These are phyloP conservation scores for Aureobasidium pullulans DNA, from an alignment of 2,329 filamentous ascomycete species.

Conservation along the genomic window DNA sequence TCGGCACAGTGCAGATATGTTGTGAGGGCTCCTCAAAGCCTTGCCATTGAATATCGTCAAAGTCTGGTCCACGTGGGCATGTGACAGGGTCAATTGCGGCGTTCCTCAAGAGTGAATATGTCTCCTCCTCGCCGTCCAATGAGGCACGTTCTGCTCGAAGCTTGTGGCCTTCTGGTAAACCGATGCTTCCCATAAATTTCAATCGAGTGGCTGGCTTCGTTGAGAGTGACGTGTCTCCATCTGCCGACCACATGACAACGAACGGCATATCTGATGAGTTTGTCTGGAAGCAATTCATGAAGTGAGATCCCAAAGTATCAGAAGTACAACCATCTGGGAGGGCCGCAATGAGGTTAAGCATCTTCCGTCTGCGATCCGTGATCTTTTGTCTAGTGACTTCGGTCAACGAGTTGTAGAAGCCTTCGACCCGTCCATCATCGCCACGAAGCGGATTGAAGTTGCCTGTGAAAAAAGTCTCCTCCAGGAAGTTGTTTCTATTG, in stretches of 20 bases:
- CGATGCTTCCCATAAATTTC: neutral
- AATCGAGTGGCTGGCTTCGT: neutral
- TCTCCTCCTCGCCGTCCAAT: neutral
- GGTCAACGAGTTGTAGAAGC: slow-evolving; percentile 15
- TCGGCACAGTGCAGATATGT: slow-evolving; percentile 1
- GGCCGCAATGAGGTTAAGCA: slow-evolving; percentile 3
- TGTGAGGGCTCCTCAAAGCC: slow-evolving; percentile 19
- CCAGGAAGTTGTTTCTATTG: slow-evolving; percentile 11
- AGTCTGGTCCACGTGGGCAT: neutral
- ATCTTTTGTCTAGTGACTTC: slow-evolving; percentile 16
- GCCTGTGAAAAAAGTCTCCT: slow-evolving; percentile 16
- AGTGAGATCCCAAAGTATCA: neutral
- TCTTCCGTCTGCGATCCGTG: slow-evolving; percentile 13
- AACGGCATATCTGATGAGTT: slow-evolving; percentile 2
- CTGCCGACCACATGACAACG: neutral
- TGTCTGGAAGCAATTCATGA: neutral
- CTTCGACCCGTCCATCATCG: slow-evolving; percentile 9
- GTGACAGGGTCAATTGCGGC: neutral
- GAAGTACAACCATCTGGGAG: neutral
- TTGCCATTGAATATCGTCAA: slow-evolving; percentile 19
- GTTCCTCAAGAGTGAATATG: neutral
- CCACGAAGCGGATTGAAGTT: slow-evolving; percentile 14
- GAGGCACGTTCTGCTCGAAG: neutral
- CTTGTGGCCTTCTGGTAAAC: neutral
- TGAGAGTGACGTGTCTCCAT: no score